Evolutionary conservation across 2,329 filamentous ascomycete genomes (phyloP).

Genomic region (Neopestalotiopsis rosae): DNA sequence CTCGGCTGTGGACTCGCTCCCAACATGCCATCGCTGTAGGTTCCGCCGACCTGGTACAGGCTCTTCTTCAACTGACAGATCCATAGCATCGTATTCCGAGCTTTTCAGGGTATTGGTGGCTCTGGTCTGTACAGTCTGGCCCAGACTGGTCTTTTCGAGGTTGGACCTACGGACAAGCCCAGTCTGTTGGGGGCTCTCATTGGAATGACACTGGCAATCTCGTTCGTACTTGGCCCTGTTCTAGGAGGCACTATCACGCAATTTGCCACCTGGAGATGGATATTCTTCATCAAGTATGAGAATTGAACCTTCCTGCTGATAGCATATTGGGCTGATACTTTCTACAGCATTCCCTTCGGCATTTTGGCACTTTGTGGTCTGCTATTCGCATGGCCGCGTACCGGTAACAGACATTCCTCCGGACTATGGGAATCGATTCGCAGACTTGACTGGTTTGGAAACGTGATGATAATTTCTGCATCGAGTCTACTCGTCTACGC

Average conservation of each 20-base stretch:
- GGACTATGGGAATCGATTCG: conserved; percentile 48
- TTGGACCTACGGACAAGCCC: conserved; percentile 58
- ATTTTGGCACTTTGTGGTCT: conserved; percentile 51
- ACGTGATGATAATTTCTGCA: conserved; percentile 53
- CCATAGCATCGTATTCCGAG: conserved; percentile 60
- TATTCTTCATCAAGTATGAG: conserved; percentile 66
- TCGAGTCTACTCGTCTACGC: conserved; percentile 61
- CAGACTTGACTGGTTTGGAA: conserved; percentile 59
- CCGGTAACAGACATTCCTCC: conserved; percentile 37
- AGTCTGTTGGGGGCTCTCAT: conserved; percentile 60
- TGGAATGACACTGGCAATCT: conserved; percentile 60
- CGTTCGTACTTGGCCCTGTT: conserved; percentile 63
- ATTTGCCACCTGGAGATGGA: conserved; percentile 60
- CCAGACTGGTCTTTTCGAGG: conserved; percentile 61
- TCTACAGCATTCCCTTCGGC: conserved; percentile 54
- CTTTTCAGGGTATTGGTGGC: conserved; percentile 65
- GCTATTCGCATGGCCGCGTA: conserved; percentile 51
- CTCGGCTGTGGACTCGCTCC: conserved; percentile 57
- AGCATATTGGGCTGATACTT: conserved; percentile 19
- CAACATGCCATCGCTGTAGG: conserved; percentile 58
- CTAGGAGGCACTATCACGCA: conserved; percentile 62
- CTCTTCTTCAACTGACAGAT: background rate
- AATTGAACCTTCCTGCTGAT: background rate
- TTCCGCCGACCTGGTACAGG: background rate
- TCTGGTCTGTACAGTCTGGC: conserved; percentile 66